These are phyloP conservation scores for Silene noctiflora DNA, from an alignment of 179 eudicot species.

Conservation along the genomic window DNA sequence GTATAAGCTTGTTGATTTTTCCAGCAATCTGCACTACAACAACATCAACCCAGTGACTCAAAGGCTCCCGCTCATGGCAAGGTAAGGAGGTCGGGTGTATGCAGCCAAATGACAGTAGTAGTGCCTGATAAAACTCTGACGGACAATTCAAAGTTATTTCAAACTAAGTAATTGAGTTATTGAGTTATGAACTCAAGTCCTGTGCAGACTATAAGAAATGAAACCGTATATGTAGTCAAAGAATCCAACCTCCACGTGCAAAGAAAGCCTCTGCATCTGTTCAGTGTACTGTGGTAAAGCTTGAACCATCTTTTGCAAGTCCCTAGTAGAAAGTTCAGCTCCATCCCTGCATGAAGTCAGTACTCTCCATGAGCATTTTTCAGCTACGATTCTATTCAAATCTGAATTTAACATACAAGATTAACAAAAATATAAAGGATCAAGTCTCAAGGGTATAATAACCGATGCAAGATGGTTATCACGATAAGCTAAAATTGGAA, in stretches of 20 bases:
- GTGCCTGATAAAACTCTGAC: not conserved
- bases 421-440: not conserved
- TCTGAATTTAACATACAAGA: not conserved
- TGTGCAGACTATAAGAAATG: not conserved
- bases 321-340: slow-evolving; percentile 81
- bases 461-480: slow-evolving; percentile 1
- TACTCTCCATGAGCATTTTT: slow-evolving; percentile 17
- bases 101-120: too few species aligned
- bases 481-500: slow-evolving; percentile 3
- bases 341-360: slow-evolving; percentile 61
- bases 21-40: slow-evolving; percentile 74
- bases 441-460: not conserved
- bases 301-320: slow-evolving; percentile 96
- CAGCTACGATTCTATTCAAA: not conserved
- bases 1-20: slow-evolving; percentile 62
- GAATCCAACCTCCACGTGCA: slow-evolving; percentile 78
- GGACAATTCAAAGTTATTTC: too few species aligned
- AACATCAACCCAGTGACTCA: not conserved
- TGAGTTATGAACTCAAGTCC: too few species aligned
- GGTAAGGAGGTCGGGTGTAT: too few species aligned
- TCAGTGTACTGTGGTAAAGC: slow-evolving; percentile 94
- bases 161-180: too few species aligned
- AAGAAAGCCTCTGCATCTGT: slow-evolving; percentile 78
- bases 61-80: too few species aligned
- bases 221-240: slow-evolving; percentile 5